These are phyloP conservation scores for Curvularia eragrostidis DNA, from an alignment of 2,329 filamentous ascomycete species.

Conservation along the genomic window DNA sequence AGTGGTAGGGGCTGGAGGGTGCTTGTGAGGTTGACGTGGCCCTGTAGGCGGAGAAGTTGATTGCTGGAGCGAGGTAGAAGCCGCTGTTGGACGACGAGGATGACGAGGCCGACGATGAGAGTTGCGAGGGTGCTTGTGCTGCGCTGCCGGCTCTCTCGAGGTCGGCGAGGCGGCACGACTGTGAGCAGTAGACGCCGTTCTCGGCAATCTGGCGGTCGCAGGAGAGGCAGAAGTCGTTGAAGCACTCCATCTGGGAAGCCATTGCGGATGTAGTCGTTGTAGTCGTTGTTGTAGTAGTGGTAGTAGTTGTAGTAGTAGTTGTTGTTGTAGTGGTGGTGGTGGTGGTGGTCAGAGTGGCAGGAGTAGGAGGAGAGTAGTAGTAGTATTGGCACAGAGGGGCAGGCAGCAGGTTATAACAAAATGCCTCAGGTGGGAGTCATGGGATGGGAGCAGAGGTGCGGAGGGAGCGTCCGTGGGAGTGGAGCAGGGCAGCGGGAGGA, in stretches of 20 bases:
- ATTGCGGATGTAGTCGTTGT: slow-evolving; percentile 29
- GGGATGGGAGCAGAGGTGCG: slow-evolving; percentile 25
- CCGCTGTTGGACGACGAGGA: slow-evolving; percentile 58
- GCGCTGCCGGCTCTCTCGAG: slow-evolving; percentile 70
- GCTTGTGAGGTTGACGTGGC: slow-evolving; percentile 59
- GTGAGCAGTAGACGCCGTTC: slow-evolving; percentile 86
- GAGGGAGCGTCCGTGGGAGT: slow-evolving; percentile 23
- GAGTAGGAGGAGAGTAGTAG: slow-evolving; percentile 2
- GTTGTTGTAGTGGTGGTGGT: slow-evolving; percentile 4
- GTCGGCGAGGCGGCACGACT: slow-evolving; percentile 87
- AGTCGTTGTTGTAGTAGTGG: slow-evolving; percentile 8
- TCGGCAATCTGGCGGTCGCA: slow-evolving; percentile 85
- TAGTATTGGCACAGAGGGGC: slow-evolving; percentile 8
- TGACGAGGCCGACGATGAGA: slow-evolving; percentile 63
- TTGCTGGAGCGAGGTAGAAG: slow-evolving; percentile 75
- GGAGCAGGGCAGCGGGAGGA: slow-evolving; percentile 36
- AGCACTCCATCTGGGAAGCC: slow-evolving; percentile 68
- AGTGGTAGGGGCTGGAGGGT: slow-evolving; percentile 54
- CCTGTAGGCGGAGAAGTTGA: slow-evolving; percentile 73
- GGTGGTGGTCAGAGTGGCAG: slow-evolving; percentile 6
- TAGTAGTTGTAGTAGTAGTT: slow-evolving; percentile 6
- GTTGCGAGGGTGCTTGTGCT: slow-evolving; percentile 46
- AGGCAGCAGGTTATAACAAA: slow-evolving; percentile 1
- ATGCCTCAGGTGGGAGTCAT: slow-evolving; percentile 28
- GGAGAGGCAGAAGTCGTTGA: slow-evolving; percentile 89